Evolutionary conservation across 129 eudicot genomes (phyloP), one percentile per base, ranked within the genome.

Genomic region (Erigeron canadensis): DNA sequence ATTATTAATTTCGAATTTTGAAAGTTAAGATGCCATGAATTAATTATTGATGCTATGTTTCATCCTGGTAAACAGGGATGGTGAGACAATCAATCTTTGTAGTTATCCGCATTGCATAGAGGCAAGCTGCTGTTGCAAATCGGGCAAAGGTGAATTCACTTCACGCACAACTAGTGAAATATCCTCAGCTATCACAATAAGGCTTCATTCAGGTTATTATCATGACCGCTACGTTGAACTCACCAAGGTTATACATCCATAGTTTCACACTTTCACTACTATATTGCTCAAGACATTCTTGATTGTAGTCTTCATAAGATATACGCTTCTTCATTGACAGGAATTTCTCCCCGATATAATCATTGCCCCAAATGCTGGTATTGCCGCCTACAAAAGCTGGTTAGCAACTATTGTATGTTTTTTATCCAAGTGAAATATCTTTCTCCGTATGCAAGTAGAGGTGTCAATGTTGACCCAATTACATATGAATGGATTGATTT

Each of bases 331-430:
- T 37, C 16, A 53, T 41, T 66, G 70, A 64, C 84, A 89, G 98
- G 86, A 85, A 55, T 87, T 83, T 62, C 50, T 73, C 55, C 99
- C 99, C 43, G 79, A 90, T 66, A 42, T 94, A 59, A 84, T 94
- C 71, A 66, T 89, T 47, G 93, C 96, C 59, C 87, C 97, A 57
- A 90, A 94, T 84, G 97, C 97, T 62, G 99, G 99, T 75, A 16
- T 94, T 23, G 99, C 99, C 53, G 97, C 96, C 61, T 90, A 89
- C 83, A 78, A 67, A 71, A 94, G 90, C 89, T 94, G 98, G 98
- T 67, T 75, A 75, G 86, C 88, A 2, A 94, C 98, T 34, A 80
- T 94, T 16, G 98, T 93, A 81, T 69, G 95, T 75, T 51, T 74
- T 17, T 3, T 63, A 18, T 38, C 47, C 50, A 17, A 5, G 7